These are phyloP conservation scores for Pisolithus tinctorius DNA, from an alignment of 768 basidiomycete genomes.

Conservation along the genomic window DNA sequence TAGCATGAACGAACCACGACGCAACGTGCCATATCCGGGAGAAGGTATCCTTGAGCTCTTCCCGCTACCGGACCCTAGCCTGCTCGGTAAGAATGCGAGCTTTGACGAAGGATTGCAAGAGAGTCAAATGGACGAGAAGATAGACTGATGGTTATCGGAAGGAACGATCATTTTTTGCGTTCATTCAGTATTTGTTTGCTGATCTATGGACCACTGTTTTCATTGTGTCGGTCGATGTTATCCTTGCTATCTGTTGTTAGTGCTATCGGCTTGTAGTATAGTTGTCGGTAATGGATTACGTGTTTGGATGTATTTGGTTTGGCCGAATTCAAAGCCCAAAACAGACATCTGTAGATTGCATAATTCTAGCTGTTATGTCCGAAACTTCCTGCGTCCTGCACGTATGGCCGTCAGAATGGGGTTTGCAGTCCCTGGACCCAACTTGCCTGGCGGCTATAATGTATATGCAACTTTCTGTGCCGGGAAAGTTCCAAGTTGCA, in stretches of 20 bases:
- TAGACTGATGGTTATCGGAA: not conserved
- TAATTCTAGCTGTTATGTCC: constrained; percentile 12
- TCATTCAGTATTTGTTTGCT: not conserved
- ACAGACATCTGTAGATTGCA: constrained; percentile 5
- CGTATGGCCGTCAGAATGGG: constrained; percentile 67
- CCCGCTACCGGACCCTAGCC: constrained; percentile 1
- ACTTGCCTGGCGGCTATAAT: constrained; percentile 58
- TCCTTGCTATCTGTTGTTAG: not conserved
- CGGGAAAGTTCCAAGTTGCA: constrained; percentile 57
- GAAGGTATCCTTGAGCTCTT: constrained; percentile 12
- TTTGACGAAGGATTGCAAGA: not conserved
- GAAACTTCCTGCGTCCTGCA: constrained; percentile 34
- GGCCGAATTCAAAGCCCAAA: constrained; percentile 12
- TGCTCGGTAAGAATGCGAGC: not conserved
- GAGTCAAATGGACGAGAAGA: not conserved
- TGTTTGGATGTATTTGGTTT: constrained; percentile 9
- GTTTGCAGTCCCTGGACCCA: constrained; percentile 60
- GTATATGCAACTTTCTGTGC: constrained; percentile 61
- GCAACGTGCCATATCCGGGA: constrained; percentile 7
- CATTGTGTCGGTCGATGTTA: constrained; percentile 1
- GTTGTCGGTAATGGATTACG: not conserved
- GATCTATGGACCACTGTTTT: not conserved
- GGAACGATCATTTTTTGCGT: not conserved
- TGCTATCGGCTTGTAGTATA: constrained; percentile 6
- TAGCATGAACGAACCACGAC: constrained; percentile 3